Evolutionary conservation across 1,139 yeast genomes (phyloP), one percentile per base, ranked within the genome.

Genomic region (Blastobotrys aristatus): DNA sequence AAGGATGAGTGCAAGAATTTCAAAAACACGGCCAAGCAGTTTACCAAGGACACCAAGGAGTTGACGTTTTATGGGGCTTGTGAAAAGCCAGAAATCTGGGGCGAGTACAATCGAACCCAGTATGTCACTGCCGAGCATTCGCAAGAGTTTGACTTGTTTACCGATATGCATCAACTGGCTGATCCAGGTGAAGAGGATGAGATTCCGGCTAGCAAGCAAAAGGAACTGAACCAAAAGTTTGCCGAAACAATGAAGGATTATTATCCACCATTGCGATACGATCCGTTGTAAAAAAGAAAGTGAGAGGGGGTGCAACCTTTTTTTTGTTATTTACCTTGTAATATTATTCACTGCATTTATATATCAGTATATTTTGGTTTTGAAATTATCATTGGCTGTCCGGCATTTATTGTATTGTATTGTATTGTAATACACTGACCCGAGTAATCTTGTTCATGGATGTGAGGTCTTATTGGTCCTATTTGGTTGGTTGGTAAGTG

Each of bases 51-150:
- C 4, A 29, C 35, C 6, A 51, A 48, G 4, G 55, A 56, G 11
- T 48, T 58, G 34, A 56, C 62, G 13, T 33, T 54, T 30, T 60
- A 60, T 39, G 64, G 64, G 10, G 63, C 62, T 4, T 61, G 65
- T 44, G 52, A 58, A 26, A 55, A 57, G 31, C 46, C 48, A 22
- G 51, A 44, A 14, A 52, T 59, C 29, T 54, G 52, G 56, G 41
- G 48, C 11, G 58, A 55, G 37, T 61, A 56, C 48, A 44, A 54
- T 38, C 40, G 36, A 17, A 57, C 62, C 2, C 45, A 49, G 40
- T 41, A 40, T 2, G 53, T 60, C n/a, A 59, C 65, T 2, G 48
- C 35, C 11, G 50, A 44, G 33, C 63, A 60, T 31, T 50, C 32
- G 8, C 39, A 47, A 16, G 65, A 61, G 44, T 48, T 56, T 54